Evolutionary conservation across 495 filamentous ascomycete species (phyloP), one percentile per base, ranked within the genome.

Genomic region (Tuber melanosporum): DNA sequence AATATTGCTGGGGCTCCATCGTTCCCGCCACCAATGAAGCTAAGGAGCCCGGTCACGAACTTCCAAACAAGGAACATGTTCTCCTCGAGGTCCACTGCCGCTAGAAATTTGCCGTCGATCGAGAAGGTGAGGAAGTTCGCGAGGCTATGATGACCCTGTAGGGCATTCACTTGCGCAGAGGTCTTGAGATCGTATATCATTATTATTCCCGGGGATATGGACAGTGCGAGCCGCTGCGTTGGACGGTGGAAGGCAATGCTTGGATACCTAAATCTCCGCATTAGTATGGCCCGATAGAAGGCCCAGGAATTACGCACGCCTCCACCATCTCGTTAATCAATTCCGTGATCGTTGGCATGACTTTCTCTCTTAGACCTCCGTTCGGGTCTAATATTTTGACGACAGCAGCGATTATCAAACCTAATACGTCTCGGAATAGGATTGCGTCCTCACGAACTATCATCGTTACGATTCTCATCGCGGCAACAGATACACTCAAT

Each of bases 231-330:
- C 22, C 80, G 81, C n/a, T 82, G 81, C 3, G 81, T 77, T 36
- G 81, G 75, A 1, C 81, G 81, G 78, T 83, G 81, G 72, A 82
- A 83, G 26, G 81, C 75, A 10, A 83, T 69, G 22, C 39, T 78
- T 14, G 74, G 71, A 57, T 83, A 83, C 26, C 57, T 66, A 36
- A 17, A 36, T 36, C 12, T 66, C 57, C 57, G 57, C 26, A 32
- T 66, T 36, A 66, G 57, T 17, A 36, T 17, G 26, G 57, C 57
- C 17, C 15, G 26, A 36, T 66, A 17, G 36, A 17, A 8, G 57
- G 57, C 36, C 57, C 26, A 36, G 57, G 57, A 66, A 66, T 66
- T 66, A 66, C 57, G 57, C 57, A 66, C 5, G 78, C 78, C 26
- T 80, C 70, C 2, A 80, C 74, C 46, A 82, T 49, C 57, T 80